Percentiles rank a stretch among this genome's conserved stretches.
Evolutionary conservation across 768 basidiomycete species (phyloP).

Genomic region (Dictyophora rubrovolvata): DNA sequence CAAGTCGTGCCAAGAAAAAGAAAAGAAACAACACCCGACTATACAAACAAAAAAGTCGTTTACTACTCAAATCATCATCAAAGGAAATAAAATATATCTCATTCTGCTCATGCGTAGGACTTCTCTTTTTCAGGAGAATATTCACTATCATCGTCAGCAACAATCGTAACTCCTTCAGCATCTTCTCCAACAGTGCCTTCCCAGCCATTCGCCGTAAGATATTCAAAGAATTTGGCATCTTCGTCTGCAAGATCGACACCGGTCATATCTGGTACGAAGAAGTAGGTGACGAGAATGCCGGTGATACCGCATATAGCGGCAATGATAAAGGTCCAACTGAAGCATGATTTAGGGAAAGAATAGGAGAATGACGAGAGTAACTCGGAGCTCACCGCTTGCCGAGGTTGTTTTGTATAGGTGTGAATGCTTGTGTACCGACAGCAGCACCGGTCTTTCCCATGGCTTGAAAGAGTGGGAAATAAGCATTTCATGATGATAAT

Average conservation of each 20-base stretch:
- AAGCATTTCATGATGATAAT: background rate
- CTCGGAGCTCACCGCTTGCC: slow-evolving; percentile 42
- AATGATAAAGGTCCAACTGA: slow-evolving; percentile 58
- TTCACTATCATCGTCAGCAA: background rate
- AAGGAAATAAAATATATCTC: background rate
- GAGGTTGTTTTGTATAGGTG: slow-evolving; percentile 56
- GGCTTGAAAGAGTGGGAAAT: slow-evolving; percentile 21
- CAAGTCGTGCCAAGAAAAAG: too few relatives aligned
- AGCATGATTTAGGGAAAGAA: background rate
- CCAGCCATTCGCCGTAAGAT: slow-evolving; percentile 56
- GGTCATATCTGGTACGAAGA: slow-evolving; percentile 61
- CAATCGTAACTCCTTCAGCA: slow-evolving; percentile 25
- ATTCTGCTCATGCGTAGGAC: background rate
- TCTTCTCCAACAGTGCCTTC: slow-evolving; percentile 52
- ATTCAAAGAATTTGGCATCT: slow-evolving; percentile 51
- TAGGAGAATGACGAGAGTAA: background rate
- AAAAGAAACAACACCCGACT: too few relatives aligned
- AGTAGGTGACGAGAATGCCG: slow-evolving; percentile 56
- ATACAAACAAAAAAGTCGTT: background rate
- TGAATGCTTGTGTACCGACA: slow-evolving; percentile 61
- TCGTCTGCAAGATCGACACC: slow-evolving; percentile 57
- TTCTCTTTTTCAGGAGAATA: background rate
- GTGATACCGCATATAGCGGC: slow-evolving; percentile 56
- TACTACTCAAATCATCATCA: background rate
- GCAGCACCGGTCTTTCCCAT: slow-evolving; percentile 65